These are phyloP conservation scores for Ophiostoma tasmaniense DNA, from an alignment of 2,329 filamentous ascomycete species.

Conservation along the genomic window DNA sequence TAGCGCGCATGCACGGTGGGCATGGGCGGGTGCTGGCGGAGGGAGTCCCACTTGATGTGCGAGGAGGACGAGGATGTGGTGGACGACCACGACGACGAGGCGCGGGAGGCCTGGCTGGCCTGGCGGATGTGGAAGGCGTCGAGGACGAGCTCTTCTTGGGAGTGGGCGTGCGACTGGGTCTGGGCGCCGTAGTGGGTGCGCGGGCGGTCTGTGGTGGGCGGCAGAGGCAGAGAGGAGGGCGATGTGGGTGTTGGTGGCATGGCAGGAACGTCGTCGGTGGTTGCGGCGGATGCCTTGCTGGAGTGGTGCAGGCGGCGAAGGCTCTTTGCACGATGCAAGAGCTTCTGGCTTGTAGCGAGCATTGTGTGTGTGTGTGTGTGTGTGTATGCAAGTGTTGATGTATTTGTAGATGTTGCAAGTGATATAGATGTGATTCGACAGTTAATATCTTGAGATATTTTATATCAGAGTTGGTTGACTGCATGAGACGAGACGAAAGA, in stretches of 20 bases:
- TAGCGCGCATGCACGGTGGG: not conserved
- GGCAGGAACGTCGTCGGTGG: slow-evolving; percentile 8
- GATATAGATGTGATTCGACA: not conserved
- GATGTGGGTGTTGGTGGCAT: slow-evolving; percentile 9
- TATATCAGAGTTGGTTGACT: not conserved
- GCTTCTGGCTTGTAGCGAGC: slow-evolving; percentile 15
- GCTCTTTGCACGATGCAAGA: slow-evolving; percentile 19
- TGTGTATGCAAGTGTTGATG: not conserved
- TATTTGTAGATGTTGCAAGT: not conserved
- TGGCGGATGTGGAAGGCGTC: slow-evolving; percentile 17
- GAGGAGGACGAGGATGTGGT: slow-evolving; percentile 5
- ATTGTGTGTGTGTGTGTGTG: slow-evolving; percentile 8
- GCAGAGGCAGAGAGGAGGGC: not conserved
- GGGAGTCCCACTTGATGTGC: slow-evolving; percentile 27
- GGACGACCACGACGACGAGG: slow-evolving; percentile 22
- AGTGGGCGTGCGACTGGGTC: not conserved
- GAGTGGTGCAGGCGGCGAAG: slow-evolving; percentile 16
- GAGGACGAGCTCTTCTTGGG: not conserved
- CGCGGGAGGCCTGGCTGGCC: slow-evolving; percentile 21
- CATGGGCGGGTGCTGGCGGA: slow-evolving; percentile 25
- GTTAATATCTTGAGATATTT: not conserved
- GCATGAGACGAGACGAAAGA: not conserved
- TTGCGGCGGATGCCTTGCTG: not conserved
- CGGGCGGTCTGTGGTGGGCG: not conserved
- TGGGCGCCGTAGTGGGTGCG: not conserved